Percentiles rank a stretch among this genome's conserved stretches.
Conservation (phyloP, 2,329 filamentous ascomycete species). For the Mycogone perniciosa region DNA sequence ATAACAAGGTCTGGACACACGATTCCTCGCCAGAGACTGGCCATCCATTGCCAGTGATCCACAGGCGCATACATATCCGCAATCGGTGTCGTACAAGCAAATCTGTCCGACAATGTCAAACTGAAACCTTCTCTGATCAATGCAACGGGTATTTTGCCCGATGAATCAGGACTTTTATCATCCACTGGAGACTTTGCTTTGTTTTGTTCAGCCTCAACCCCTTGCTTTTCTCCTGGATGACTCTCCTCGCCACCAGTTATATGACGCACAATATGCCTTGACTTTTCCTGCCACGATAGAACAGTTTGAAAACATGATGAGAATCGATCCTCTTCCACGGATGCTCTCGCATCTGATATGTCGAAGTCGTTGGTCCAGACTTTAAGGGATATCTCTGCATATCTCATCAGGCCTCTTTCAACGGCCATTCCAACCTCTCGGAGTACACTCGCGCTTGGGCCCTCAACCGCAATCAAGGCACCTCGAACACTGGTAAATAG, state of each 20-base stretch:
- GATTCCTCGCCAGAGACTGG: conserved; percentile 83
- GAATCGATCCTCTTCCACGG: conserved; percentile 35
- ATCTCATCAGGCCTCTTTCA: conserved; percentile 51
- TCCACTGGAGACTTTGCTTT: neutral
- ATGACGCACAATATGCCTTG: conserved; percentile 58
- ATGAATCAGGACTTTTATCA: conserved; percentile 3
- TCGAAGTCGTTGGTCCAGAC: conserved; percentile 35
- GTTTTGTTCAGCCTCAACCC: neutral
- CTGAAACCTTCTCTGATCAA: conserved; percentile 74
- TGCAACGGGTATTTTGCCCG: conserved; percentile 55
- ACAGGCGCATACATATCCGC: conserved; percentile 68
- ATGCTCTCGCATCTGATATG: neutral
- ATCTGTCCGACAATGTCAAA: conserved; percentile 69
- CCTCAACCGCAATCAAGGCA: conserved; percentile 77
- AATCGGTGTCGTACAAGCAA: conserved; percentile 67
- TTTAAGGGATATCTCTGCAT: conserved; percentile 36
- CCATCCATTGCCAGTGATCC: conserved; percentile 99
- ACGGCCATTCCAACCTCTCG: conserved; percentile 58
- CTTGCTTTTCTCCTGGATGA: neutral
- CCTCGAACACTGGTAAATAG: conserved; percentile 51
- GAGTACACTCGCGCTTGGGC: conserved; percentile 49
- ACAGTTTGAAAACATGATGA: conserved; percentile 61
- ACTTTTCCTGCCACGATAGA: conserved; percentile 63
- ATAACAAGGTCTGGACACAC: conserved; percentile 75
- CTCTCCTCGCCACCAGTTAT: conserved; percentile 27